phyloP scores from a whole-genome alignment of 768 basidiomycete genomes.

The Tricholoma furcatifolium region DNA sequence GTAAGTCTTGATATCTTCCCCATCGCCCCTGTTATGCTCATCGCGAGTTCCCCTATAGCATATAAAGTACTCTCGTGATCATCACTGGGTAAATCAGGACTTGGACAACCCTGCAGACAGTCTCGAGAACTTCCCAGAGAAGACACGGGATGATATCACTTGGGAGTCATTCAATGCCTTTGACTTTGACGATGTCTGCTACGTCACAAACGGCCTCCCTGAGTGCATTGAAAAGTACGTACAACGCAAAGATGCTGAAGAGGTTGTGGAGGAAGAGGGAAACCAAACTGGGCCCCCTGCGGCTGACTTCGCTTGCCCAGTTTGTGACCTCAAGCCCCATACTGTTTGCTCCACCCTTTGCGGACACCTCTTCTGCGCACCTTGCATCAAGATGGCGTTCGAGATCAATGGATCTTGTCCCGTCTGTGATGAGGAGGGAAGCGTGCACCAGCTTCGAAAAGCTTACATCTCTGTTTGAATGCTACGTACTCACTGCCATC shows the following conservation, averaged over 20 bases:
- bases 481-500: neutral
- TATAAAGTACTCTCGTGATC: neutral
- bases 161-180: constrained; percentile 3
- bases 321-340: constrained; percentile 2
- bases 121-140: neutral
- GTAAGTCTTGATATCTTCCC: neutral
- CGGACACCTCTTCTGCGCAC: constrained; percentile 13
- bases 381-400: constrained; percentile 12
- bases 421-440: constrained; percentile 11
- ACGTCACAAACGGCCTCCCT: neutral
- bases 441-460: constrained; percentile 9
- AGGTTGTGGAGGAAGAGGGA: constrained; percentile 5
- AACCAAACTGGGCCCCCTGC: constrained; percentile 1
- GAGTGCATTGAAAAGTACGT: constrained; percentile 6
- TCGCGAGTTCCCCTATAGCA: neutral
- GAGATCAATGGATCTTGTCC: constrained; percentile 10
- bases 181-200: constrained; percentile 2
- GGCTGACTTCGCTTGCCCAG: constrained; percentile 8
- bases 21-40: neutral
- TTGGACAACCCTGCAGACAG: neutral
- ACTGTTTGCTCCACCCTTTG: constrained; percentile 9
- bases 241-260: neutral
- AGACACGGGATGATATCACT: neutral
- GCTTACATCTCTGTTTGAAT: constrained; percentile 13
- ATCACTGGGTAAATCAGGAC: neutral